Percentiles rank a stretch among this genome's conserved stretches.
These are phyloP conservation scores for Tetracladium maxilliforme DNA, from an alignment of 2,329 filamentous ascomycete genomes.

Conservation along the genomic window DNA sequence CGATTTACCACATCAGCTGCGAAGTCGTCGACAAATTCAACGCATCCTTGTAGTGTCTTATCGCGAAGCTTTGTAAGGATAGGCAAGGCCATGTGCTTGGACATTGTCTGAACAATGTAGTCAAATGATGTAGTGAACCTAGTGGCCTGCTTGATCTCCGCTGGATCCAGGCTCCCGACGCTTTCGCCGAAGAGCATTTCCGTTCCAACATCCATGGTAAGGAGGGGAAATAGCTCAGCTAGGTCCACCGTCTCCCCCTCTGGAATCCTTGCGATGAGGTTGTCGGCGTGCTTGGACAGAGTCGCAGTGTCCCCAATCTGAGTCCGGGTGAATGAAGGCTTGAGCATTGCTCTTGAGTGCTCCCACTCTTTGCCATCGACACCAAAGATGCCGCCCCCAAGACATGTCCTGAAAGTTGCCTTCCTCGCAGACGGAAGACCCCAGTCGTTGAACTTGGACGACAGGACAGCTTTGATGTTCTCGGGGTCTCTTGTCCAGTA, in stretches of 20 bases:
- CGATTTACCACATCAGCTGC: conserved; percentile 10
- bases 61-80: conserved; percentile 18
- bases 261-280: conserved; percentile 43
- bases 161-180: conserved; percentile 24
- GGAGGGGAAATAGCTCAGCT: conserved; percentile 45
- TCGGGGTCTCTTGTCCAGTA: conserved; percentile 32
- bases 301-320: conserved; percentile 33
- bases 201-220: conserved; percentile 53
- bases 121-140: conserved; percentile 1
- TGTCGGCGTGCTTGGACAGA: conserved; percentile 43
- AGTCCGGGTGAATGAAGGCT: conserved; percentile 35
- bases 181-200: conserved; percentile 53
- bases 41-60: conserved; percentile 9
- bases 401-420: conserved; percentile 25
- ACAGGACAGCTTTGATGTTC: conserved; percentile 41
- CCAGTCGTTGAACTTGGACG: conserved; percentile 40
- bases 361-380: conserved; percentile 37
- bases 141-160: background rate
- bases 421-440: conserved; percentile 28
- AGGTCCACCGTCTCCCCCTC: conserved; percentile 41
- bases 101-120: conserved; percentile 1
- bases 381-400: conserved; percentile 42
- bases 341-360: conserved; percentile 32
- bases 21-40: conserved; percentile 11
- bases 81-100: conserved; percentile 11